Evolutionary conservation across 345 rosid genomes (phyloP).

Genomic region (Zanthoxylum bungeanum): DNA sequence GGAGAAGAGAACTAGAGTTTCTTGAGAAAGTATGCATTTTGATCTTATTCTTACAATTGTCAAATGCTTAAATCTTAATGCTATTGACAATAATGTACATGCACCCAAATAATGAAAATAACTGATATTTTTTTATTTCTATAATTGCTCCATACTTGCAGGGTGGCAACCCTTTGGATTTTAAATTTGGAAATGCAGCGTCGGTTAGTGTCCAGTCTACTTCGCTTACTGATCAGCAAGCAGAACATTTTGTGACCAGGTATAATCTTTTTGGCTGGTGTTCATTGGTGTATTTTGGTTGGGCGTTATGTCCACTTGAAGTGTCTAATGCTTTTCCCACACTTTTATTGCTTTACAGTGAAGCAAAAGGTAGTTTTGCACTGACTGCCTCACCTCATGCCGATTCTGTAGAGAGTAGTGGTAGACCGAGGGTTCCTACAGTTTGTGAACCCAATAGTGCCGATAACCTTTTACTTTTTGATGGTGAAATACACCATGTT

Average conservation of each 20-base stretch:
- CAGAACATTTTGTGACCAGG: slow-evolving; percentile 83
- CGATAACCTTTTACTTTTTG: slow-evolving; percentile 79
- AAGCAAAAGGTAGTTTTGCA: slow-evolving; percentile 94
- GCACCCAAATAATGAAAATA: not conserved
- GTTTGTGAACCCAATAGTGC: slow-evolving; percentile 84
- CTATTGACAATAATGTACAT: slow-evolving; percentile 1
- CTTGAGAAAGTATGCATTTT: slow-evolving; percentile 83
- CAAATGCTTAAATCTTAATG: slow-evolving; percentile 6
- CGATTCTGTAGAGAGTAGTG: slow-evolving; percentile 97
- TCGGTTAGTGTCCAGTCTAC: slow-evolving; percentile 93
- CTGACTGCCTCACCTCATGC: slow-evolving; percentile 90
- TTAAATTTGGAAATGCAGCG: slow-evolving; percentile 71
- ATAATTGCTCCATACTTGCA: slow-evolving; percentile 33
- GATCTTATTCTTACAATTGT: slow-evolving; percentile 19
- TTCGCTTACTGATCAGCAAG: slow-evolving; percentile 77
- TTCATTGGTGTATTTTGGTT: slow-evolving; percentile 11
- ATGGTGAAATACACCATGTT: slow-evolving; percentile 63
- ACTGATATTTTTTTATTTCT: not conserved
- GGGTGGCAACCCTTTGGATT: slow-evolving; percentile 99
- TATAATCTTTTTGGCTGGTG: slow-evolving; percentile 31
- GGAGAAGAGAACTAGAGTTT: slow-evolving; percentile 92
- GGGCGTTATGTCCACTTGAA: slow-evolving; percentile 14
- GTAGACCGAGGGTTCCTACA: slow-evolving; percentile 68
- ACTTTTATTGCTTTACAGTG: slow-evolving; percentile 49
- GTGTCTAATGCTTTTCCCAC: slow-evolving; percentile 20